Evolutionary conservation across 495 filamentous ascomycete genomes (phyloP).

Genomic region (Penicillium crystallinum): DNA sequence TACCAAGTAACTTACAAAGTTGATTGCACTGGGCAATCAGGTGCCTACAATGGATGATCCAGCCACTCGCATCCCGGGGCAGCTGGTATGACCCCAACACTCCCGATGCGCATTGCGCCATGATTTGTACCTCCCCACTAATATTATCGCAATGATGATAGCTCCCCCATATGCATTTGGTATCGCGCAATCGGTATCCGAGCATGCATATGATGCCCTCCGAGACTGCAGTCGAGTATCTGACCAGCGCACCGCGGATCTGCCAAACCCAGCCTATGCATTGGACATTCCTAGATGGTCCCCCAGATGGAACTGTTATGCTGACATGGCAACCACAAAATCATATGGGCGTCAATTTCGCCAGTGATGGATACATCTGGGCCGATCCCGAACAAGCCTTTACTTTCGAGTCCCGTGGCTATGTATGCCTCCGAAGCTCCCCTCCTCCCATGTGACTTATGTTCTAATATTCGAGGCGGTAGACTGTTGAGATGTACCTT

Average conservation of each 20-base stretch:
- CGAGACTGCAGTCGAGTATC: conserved; percentile 67
- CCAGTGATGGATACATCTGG: conserved; percentile 93
- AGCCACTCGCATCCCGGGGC: conserved; percentile 54
- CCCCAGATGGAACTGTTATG: conserved; percentile 72
- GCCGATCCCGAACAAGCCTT: conserved; percentile 68
- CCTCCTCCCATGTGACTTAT: background rate
- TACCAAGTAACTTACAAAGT: background rate
- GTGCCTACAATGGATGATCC: conserved; percentile 57
- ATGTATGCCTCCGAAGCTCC: conserved; percentile 50
- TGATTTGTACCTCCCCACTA: conserved; percentile 12
- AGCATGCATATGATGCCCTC: conserved; percentile 58
- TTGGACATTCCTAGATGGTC: conserved; percentile 86
- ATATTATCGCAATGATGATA: conserved; percentile 27
- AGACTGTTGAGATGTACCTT: conserved; percentile 77
- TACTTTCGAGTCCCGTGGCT: conserved; percentile 65
- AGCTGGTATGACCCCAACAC: conserved; percentile 47
- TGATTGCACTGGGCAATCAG: conserved; percentile 8
- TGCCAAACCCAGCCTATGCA: conserved; percentile 72
- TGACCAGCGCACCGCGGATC: conserved; percentile 72
- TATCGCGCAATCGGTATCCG: conserved; percentile 72
- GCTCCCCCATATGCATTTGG: conserved; percentile 82
- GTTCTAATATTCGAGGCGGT: background rate
- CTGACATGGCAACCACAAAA: conserved; percentile 80
- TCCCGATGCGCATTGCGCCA: background rate
- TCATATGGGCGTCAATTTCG: conserved; percentile 61